phyloP scores from a whole-genome alignment of 2,329 filamentous ascomycete genomes.

The Tolypocladium tropicale region DNA sequence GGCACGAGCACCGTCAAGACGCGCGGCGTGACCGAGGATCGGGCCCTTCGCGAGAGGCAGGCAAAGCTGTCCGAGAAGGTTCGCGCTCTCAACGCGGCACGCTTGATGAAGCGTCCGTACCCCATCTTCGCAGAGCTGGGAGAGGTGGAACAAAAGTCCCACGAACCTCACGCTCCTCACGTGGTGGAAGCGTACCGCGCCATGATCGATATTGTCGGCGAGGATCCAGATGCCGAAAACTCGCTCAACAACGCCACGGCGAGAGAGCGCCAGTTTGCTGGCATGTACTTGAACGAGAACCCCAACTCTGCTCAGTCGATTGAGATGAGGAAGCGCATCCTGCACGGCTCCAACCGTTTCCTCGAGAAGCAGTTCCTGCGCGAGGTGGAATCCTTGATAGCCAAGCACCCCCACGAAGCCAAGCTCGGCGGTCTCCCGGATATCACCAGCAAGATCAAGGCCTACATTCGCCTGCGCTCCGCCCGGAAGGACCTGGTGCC shows the following conservation, averaged over 20 bases:
- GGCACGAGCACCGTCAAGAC: constrained; percentile 31
- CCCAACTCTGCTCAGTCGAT: constrained; percentile 53
- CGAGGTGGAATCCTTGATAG: constrained; percentile 67
- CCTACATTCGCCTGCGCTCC: constrained; percentile 75
- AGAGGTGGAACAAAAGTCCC: constrained; percentile 59
- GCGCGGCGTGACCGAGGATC: constrained; percentile 51
- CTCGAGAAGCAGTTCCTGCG: constrained; percentile 73
- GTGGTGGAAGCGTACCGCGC: constrained; percentile 76
- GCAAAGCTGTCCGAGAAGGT: constrained; percentile 70
- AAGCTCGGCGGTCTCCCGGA: constrained; percentile 83
- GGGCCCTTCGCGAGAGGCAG: constrained; percentile 76
- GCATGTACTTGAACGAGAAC: constrained; percentile 67
- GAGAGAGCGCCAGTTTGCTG: constrained; percentile 65
- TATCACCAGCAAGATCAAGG: constrained; percentile 80
- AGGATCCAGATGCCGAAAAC: constrained; percentile 51
- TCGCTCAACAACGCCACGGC: constrained; percentile 53
- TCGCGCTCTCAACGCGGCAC: constrained; percentile 63
- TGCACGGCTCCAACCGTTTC: constrained; percentile 68
- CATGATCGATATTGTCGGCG: constrained; percentile 67
- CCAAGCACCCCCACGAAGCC: constrained; percentile 78
- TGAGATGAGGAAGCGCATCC: constrained; percentile 65
- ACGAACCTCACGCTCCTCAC: constrained; percentile 62
- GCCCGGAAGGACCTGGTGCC: constrained; percentile 74
- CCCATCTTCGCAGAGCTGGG: constrained; percentile 69
- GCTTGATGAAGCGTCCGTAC: constrained; percentile 56